Percentiles rank a stretch among this genome's conserved stretches.
Conservation (phyloP, 176 grass and related monocot genomes). For the Zoysia japonica region DNA sequence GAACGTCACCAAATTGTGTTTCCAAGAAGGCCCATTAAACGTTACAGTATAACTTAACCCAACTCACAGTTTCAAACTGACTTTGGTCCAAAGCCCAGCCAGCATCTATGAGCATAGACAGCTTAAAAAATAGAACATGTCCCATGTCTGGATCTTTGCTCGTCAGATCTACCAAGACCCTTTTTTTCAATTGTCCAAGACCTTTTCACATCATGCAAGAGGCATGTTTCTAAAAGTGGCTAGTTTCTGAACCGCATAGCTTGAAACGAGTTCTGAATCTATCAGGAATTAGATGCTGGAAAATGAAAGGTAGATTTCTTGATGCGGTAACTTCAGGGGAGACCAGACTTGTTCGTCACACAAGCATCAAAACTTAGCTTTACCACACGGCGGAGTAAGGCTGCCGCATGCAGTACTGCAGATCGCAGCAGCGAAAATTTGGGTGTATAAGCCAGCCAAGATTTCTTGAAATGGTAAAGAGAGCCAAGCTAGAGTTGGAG, state of each 20-base stretch:
- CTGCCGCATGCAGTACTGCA: conserved; percentile 29
- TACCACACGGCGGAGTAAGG: conserved; percentile 39
- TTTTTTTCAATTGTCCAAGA: background rate
- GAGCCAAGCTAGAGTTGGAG: background rate
- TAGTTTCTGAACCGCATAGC: conserved; percentile 31
- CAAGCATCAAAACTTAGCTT: conserved; percentile 65
- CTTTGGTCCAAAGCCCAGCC: background rate
- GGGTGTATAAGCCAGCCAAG: background rate
- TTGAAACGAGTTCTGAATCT: conserved; percentile 26
- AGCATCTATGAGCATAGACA: background rate
- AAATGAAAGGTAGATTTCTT: conserved; percentile 34
- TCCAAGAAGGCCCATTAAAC: background rate
- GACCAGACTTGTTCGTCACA: conserved; percentile 54
- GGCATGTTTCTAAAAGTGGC: conserved; percentile 13
- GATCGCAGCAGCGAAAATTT: background rate
- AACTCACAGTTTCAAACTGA: background rate
- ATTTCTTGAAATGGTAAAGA: background rate
- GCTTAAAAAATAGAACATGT: background rate
- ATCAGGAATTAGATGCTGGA: conserved; percentile 40
- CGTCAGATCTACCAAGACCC: background rate
- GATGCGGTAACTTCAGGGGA: conserved; percentile 46
- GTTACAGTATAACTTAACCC: background rate
- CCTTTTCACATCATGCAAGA: conserved; percentile 14
- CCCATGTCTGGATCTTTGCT: background rate
- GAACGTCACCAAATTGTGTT: background rate